Conservation (phyloP, 148 eudicot species). For the Chenopodium berlandieri region DNA sequence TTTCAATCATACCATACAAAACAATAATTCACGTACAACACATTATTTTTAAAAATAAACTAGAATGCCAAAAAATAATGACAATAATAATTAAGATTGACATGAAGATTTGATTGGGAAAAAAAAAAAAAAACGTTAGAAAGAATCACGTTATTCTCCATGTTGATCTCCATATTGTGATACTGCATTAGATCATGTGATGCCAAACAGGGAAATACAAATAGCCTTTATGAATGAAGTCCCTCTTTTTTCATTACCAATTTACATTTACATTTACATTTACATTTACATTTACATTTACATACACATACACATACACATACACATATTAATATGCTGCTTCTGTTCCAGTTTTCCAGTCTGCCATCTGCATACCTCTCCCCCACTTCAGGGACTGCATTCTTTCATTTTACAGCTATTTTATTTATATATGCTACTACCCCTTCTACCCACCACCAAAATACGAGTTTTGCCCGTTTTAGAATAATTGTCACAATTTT, state of each 20-base stretch:
- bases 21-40: not conserved
- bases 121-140: not conserved
- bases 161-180: not conserved
- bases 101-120: not conserved
- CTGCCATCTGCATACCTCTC: conserved; percentile 4
- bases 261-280: not conserved
- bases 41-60: too few relatives aligned
- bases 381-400: not conserved
- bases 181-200: not conserved
- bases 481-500: too few relatives aligned
- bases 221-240: not conserved
- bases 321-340: not conserved
- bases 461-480: too few relatives aligned
- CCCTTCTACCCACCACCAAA: too few relatives aligned
- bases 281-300: not conserved
- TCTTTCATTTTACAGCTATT: too few relatives aligned
- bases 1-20: not conserved
- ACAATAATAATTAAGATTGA: not conserved
- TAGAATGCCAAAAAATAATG: not conserved
- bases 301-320: not conserved
- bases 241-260: not conserved
- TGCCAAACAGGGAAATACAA: not conserved
- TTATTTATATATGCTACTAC: too few relatives aligned
- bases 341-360: conserved; percentile 3
- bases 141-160: not conserved